Evolutionary conservation across 495 filamentous ascomycete species (phyloP), one percentile per base, ranked within the genome.

Genomic region (Penicillium pulvis): DNA sequence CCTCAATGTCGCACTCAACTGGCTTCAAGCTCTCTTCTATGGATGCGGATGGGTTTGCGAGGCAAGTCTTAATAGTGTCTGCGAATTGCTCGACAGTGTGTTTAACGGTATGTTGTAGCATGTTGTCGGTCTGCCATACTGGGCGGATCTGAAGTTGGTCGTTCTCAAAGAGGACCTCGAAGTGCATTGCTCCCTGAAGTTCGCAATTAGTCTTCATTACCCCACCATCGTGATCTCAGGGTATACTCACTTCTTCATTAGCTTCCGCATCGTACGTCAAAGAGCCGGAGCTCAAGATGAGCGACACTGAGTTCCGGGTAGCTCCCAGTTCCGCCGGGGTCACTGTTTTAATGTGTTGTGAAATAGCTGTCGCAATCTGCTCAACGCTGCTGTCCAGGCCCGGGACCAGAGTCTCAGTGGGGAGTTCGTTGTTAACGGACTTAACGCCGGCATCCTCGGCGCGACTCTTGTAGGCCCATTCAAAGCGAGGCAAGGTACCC

Each of bases 101-200:
- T 6, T 62, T 65, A 4, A 76, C 52, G 54, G 75, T 74, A 53
- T 67, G 75, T 10, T 65, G 70, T 19, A 74, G 55, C 52, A 72
- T 65, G 31, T 68, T 75, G 1, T 61, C 47, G 10, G 65, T 59
- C 4, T 63, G 46, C 71, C 70, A 72, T 8, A 65, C 26, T 12
- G 73, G 65, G 24, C 64, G 59, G 31, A 75, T 65, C 12, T 69
- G 36, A 36, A 77, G 66, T 20, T 41, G 33, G 14, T 44, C 52
- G 33, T 66, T 55, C 7, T 60, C 41, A 35, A 71, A 65, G 24
- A 61, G 58, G 4, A 70, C 39, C 60, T 75, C 66, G 5, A 77
- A 44, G 45, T 74, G 68, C 67, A 74, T 58, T 51, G 23, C 10
- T 24, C 45, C 24, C 23, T 31, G 52, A 57, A 33, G 55, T 48